A percentile compares a stretch with the other conserved stretches of the same genome.
Evolutionary conservation across 2,329 filamentous ascomycete genomes (phyloP).

Genomic region (Emmonsiellopsis sp.): DNA sequence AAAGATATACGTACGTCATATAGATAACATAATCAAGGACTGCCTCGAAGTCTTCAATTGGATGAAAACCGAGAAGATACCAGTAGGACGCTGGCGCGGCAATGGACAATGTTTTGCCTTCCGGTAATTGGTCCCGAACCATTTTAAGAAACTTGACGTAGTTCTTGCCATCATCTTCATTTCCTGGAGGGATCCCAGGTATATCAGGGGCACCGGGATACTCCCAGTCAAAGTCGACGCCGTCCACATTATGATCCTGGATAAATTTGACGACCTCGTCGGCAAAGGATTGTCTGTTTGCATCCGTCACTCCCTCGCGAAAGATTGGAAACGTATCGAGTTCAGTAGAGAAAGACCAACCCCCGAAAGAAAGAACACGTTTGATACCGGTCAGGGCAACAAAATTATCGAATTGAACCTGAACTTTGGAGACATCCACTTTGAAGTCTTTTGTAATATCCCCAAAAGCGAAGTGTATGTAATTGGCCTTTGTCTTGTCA

Average conservation of each 20-base stretch:
- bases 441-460: slow-evolving; percentile 21
- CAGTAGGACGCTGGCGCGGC: slow-evolving; percentile 21
- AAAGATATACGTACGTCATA: slow-evolving; percentile 17
- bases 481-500: slow-evolving; percentile 15
- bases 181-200: slow-evolving; percentile 23
- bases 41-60: slow-evolving; percentile 15
- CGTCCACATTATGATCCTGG: slow-evolving; percentile 30
- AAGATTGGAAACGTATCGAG: slow-evolving; percentile 28
- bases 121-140: slow-evolving; percentile 10
- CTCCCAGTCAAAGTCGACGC: slow-evolving; percentile 30
- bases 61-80: slow-evolving; percentile 19
- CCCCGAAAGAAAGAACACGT: slow-evolving; percentile 33
- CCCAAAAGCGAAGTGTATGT: slow-evolving; percentile 29
- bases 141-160: slow-evolving; percentile 22
- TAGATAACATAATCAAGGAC: slow-evolving; percentile 23
- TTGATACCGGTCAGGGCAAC: slow-evolving; percentile 14
- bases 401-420: slow-evolving; percentile 4
- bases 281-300: slow-evolving; percentile 29
- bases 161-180: slow-evolving; percentile 19
- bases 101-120: slow-evolving; percentile 17
- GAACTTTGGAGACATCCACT: slow-evolving; percentile 7
- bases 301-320: slow-evolving; percentile 22
- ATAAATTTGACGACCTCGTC: slow-evolving; percentile 31
- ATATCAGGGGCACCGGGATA: slow-evolving; percentile 31
- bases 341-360: slow-evolving; percentile 33